A percentile compares a stretch with the other conserved stretches of the same genome.
These are phyloP conservation scores for Abelmoschus esculentus DNA, from an alignment of 345 rosid species.

Conservation along the genomic window DNA sequence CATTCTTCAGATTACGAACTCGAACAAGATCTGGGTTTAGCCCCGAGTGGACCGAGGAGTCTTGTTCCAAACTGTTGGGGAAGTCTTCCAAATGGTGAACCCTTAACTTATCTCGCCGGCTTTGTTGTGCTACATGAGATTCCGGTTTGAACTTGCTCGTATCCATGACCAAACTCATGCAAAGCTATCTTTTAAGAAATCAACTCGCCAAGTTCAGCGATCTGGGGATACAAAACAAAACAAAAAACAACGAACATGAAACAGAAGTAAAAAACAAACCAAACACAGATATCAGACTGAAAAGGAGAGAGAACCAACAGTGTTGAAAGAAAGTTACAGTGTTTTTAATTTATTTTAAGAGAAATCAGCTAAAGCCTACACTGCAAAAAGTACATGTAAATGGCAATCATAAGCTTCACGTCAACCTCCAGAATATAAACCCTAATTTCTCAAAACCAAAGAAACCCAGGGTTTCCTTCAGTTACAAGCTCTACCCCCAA, in stretches of 20 bases:
- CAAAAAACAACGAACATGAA: no score
- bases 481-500: no score
- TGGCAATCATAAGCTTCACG: slow-evolving; percentile 19
- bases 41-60: no score
- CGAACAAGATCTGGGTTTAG: slow-evolving; percentile 25
- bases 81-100: slow-evolving; percentile 6
- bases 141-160: slow-evolving; percentile 25
- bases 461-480: background rate
- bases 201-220: no score
- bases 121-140: slow-evolving; percentile 46
- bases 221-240: no score
- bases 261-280: no score
- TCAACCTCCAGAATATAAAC: slow-evolving; percentile 21
- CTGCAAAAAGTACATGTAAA: background rate
- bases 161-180: slow-evolving; percentile 22
- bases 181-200: background rate
- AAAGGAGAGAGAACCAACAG: no score
- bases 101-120: slow-evolving; percentile 46
- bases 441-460: slow-evolving; percentile 23
- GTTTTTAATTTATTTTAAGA: no score
- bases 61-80: no score
- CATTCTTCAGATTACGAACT: slow-evolving; percentile 23
- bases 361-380: background rate
- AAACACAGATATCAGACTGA: no score
- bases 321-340: no score